Evolutionary conservation across 1,284 basidiomycete genomes (phyloP), one percentile per base, ranked within the genome.

Genomic region (Cystobasidium sp.): DNA sequence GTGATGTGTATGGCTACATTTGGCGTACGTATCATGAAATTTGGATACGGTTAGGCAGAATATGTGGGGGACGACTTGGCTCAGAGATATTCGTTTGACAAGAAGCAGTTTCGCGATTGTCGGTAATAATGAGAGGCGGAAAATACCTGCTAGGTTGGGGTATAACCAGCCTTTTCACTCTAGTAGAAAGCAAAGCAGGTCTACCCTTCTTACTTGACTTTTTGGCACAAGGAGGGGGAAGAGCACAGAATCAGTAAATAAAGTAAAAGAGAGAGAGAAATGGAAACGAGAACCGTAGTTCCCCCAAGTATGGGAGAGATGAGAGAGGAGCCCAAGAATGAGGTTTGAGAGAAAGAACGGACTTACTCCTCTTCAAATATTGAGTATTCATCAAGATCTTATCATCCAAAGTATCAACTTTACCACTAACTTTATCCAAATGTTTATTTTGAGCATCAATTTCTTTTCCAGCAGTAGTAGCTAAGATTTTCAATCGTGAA

Each of bases 401-500:
- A 37, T 73, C 70, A 39, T 75, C 73, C 53, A 68, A 41, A 47
- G 47, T 75, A 69, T 86, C 87, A 10, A 90, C 86, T 85, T 93
- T 93, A 77, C 86, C 85, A 70, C 87, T 86, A 75, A 94, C 88
- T 56, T 85, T 85, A 61, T 88, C 87, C 65, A 94, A 88, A 72
- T 91, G 86, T 1, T 79, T 78, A 83, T 91, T 93, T 85, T 94
- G 92, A 39, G 83, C 84, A 78, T 92, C 90, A 63, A 93, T 86
- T 79, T 93, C 92, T 76, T 90, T 86, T 44, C 91, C 89, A 89
- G 94, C 93, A 8, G 93, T 90, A 76, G 86, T 86, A 2, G 92
- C 93, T 31, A 98, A 84, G 37, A 89, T 88, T 84, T 94, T 96
- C 78, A 99, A 86, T 68, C 90, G 85, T 83, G 90, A 91, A 3